Percentiles rank a stretch among this genome's conserved stretches.
These are phyloP conservation scores for Entonaema liquescens DNA, from an alignment of 495 filamentous ascomycete species.

Conservation along the genomic window DNA sequence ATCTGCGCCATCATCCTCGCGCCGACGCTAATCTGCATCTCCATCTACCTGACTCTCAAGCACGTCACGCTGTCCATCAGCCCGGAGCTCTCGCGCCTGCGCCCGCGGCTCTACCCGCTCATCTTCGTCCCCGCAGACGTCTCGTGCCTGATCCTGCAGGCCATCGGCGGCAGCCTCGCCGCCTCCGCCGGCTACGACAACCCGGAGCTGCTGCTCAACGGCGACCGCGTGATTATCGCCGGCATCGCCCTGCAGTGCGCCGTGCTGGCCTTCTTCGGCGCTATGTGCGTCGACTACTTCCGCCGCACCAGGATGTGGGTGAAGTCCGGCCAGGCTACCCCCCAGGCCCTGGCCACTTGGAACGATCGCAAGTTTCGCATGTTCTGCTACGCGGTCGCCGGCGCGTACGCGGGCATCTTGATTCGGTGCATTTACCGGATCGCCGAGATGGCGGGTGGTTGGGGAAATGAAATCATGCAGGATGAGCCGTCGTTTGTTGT, in stretches of 20 bases:
- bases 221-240: constrained; percentile 74
- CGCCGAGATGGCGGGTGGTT: constrained; percentile 73
- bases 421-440: constrained; percentile 76
- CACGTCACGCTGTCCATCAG: constrained; percentile 66
- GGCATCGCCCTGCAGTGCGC: constrained; percentile 76
- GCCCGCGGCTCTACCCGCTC: constrained; percentile 67
- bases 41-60: constrained; percentile 74
- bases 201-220: constrained; percentile 48
- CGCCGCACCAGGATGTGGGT: constrained; percentile 53
- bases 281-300: constrained; percentile 61
- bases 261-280: constrained; percentile 67
- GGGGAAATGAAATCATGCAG: constrained; percentile 73
- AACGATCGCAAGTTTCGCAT: constrained; percentile 56
- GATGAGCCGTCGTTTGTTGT: constrained; percentile 70
- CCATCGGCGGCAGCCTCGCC: constrained; percentile 69
- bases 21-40: constrained; percentile 71
- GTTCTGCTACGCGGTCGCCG: constrained; percentile 60
- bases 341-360: constrained; percentile 47
- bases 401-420: constrained; percentile 69
- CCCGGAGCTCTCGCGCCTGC: constrained; percentile 62
- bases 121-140: constrained; percentile 73
- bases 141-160: constrained; percentile 69
- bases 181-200: constrained; percentile 56
- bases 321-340: constrained; percentile 37
- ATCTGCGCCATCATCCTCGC: constrained; percentile 73